Conservation (phyloP, 306 rosid genomes). For the Begonia masoniana region DNA sequence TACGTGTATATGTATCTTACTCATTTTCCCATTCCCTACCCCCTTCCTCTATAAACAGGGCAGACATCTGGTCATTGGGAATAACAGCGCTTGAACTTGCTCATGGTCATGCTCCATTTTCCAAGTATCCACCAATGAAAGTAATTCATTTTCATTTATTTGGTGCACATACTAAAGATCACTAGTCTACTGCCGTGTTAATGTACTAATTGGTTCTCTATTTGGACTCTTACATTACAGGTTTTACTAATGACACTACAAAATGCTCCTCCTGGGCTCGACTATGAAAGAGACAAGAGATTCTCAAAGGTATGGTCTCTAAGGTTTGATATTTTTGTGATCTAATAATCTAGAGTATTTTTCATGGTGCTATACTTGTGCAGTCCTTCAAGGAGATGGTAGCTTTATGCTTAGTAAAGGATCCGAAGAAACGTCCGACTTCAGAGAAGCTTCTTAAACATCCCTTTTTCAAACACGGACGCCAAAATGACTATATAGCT, state of each 20-base stretch:
- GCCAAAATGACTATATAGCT: constrained; percentile 35
- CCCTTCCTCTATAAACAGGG: constrained; percentile 30
- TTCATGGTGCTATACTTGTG: not conserved
- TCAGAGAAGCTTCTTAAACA: constrained; percentile 77
- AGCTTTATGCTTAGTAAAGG: constrained; percentile 86
- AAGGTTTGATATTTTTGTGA: not conserved
- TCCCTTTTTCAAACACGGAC: constrained; percentile 64
- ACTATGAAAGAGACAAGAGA: constrained; percentile 85
- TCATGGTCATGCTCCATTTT: constrained; percentile 96
- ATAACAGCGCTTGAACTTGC: constrained; percentile 97
- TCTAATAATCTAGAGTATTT: not conserved
- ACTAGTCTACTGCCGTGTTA: not conserved
- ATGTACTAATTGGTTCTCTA: constrained; percentile 13
- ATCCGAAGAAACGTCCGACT: constrained; percentile 84
- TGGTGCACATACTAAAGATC: not conserved
- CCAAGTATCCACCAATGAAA: constrained; percentile 95
- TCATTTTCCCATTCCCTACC: not conserved
- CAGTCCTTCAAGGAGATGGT: constrained; percentile 86
- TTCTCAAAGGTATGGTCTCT: constrained; percentile 57
- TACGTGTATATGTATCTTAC: not conserved
- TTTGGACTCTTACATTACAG: constrained; percentile 25
- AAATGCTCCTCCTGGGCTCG: constrained; percentile 97
- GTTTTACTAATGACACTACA: constrained; percentile 96
- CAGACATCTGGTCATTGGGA: constrained; percentile 95
- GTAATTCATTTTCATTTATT: constrained; percentile 23